Base-by-base conservation (phyloP, 2,329 filamentous ascomycete genomes). In the Sclerotinia trifoliorum region DNA sequence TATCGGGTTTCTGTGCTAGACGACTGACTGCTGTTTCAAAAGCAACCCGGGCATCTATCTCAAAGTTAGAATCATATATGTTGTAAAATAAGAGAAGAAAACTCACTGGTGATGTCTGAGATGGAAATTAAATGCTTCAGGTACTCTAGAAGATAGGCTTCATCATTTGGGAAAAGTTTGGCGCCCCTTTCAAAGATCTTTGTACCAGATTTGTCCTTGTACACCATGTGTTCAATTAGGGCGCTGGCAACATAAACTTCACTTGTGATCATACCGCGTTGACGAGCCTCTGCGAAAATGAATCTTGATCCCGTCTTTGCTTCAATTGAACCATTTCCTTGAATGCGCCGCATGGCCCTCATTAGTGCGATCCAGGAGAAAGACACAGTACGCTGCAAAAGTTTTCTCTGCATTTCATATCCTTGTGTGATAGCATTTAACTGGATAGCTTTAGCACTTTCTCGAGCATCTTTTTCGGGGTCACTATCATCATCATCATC, bases 181-280 rank as follows among this genome's bases (percentile, higher is more conserved):
- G 94, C 89, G 26, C 95, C 95, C 57, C 94, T 90, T 78, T 99
- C 95, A 73, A 98, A 96, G 70, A 99, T 98, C 80, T 95, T 97
- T 55, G 91, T 92, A 1, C 94, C 94, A 0, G 95, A 92, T 0
- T 90, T 87, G 75, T 98, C 95, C 76, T 96, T 95, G 80, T 99
- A 99, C 73, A 96, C 96, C 74, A 96, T 90, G 77, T 95, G 94
- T 78, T 99, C 95, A 76, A 99, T 91, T 69, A 96, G 84, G 21
- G 96, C 95, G 73, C 93, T 93, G 0, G 93, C 93, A 66, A 97
- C 91, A 77, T 99, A 99, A 7, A 97, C 92, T 77, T 98, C 95
- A 74, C 93, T 96, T 10, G 93, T 95, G 57, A 99, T 86, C 65
- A 93, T 90, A 24, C 95, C 96, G 72, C 89, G 89, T 75, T 91